Percentiles rank a stretch among this genome's conserved stretches.
These are phyloP conservation scores for Fragaria ananassa DNA, from an alignment of 306 rosid species.

Conservation along the genomic window DNA sequence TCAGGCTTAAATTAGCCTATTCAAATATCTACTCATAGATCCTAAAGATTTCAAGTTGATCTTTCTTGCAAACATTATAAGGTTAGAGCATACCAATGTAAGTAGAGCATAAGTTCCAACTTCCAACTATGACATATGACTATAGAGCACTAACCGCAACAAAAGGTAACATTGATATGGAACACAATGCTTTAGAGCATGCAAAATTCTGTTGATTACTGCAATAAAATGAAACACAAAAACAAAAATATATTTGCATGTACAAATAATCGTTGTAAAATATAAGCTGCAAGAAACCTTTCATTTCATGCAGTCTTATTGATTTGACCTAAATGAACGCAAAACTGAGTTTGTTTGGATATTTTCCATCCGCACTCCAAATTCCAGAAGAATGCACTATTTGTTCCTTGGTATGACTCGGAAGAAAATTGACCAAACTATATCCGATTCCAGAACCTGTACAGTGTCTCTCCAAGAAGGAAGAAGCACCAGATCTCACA, in stretches of 20 bases:
- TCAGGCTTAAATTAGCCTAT: neutral
- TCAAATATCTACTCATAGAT: neutral
- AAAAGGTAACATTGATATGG: neutral
- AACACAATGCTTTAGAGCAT: neutral
- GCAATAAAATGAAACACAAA: neutral
- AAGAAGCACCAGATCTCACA: constrained; percentile 70
- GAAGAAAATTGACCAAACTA: constrained; percentile 74
- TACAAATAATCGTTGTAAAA: neutral
- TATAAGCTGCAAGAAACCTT: neutral
- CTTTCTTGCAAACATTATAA: constrained; percentile 5
- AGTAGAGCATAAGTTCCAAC: neutral
- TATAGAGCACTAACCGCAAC: neutral
- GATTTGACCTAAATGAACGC: neutral
- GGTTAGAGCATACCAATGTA: neutral
- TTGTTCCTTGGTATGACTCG: constrained; percentile 53
- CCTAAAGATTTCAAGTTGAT: neutral
- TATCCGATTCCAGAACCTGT: constrained; percentile 78
- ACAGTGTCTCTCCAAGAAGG: constrained; percentile 60
- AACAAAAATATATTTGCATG: neutral
- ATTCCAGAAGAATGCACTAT: constrained; percentile 85
- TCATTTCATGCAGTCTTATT: constrained; percentile 6
- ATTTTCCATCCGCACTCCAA: constrained; percentile 97
- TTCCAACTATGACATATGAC: neutral
- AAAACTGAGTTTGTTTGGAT: constrained; percentile 34
- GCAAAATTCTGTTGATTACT: neutral